Conservation (phyloP, 176 grass and related monocot species). For the Typha latifolia region DNA sequence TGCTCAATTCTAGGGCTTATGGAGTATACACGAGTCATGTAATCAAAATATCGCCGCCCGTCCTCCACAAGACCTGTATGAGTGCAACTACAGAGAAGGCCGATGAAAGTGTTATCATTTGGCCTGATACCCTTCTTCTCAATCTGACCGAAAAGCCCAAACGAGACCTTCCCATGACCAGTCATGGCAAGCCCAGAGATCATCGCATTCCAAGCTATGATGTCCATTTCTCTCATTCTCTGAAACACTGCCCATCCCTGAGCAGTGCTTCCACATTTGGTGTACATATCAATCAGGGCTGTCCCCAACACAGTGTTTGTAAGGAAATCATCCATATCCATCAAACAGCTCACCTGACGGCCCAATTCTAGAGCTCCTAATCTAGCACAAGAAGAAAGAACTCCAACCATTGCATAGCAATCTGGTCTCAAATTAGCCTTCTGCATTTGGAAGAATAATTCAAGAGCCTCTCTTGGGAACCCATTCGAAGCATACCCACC, state of each 20-base stretch:
- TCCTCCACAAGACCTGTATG: conserved; percentile 59
- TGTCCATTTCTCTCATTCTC: conserved; percentile 39
- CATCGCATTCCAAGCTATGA: conserved; percentile 67
- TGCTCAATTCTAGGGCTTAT: conserved; percentile 55
- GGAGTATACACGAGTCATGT: conserved; percentile 29
- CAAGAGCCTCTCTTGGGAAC: conserved; percentile 37
- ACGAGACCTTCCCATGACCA: conserved; percentile 31
- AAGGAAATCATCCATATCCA: conserved; percentile 43
- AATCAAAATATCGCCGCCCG: conserved; percentile 33
- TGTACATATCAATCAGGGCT: conserved; percentile 55
- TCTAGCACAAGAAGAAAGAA: conserved; percentile 44
- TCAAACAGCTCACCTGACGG: background rate
- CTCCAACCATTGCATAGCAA: conserved; percentile 40
- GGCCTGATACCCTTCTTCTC: conserved; percentile 30
- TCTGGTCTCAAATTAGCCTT: conserved; percentile 23
- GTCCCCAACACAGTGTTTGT: conserved; percentile 48
- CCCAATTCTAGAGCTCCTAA: conserved; percentile 51
- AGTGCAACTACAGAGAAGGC: conserved; percentile 49
- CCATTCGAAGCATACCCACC: conserved; percentile 52
- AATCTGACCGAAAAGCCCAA: conserved; percentile 45
- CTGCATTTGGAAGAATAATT: conserved; percentile 52
- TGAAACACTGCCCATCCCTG: conserved; percentile 44
- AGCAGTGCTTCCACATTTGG: conserved; percentile 46
- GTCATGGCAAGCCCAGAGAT: conserved; percentile 51
- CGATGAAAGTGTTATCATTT: conserved; percentile 57